Percentiles rank a stretch among this genome's conserved stretches.
phyloP scores from a whole-genome alignment of 345 rosid species.

The Geranium brycei region DNA sequence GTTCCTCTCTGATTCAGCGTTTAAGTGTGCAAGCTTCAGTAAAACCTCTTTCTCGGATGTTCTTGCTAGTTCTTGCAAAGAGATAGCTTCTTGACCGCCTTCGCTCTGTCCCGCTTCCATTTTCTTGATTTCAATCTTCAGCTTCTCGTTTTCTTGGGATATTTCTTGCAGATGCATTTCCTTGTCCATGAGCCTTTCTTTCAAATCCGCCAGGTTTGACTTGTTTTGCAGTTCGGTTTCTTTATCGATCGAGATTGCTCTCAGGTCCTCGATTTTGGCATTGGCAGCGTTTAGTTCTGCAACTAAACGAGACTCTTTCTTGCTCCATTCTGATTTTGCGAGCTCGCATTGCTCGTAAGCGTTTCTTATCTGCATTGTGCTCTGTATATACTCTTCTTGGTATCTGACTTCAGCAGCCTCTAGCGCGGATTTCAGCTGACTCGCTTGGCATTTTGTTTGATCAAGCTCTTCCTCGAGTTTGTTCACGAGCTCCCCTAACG shows the following conservation, averaged over 20 bases:
- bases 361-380: slow-evolving; percentile 72
- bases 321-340: slow-evolving; percentile 35
- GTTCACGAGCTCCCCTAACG: slow-evolving; percentile 52
- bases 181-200: slow-evolving; percentile 35
- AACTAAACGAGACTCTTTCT: slow-evolving; percentile 44
- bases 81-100: slow-evolving; percentile 28
- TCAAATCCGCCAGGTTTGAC: slow-evolving; percentile 32
- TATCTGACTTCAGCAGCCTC: slow-evolving; percentile 69
- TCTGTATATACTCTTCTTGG: slow-evolving; percentile 77
- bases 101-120: slow-evolving; percentile 36
- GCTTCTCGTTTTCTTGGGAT: slow-evolving; percentile 40
- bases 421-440: slow-evolving; percentile 51
- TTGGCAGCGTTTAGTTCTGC: slow-evolving; percentile 37
- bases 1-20: slow-evolving; percentile 64
- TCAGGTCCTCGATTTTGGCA: slow-evolving; percentile 39
- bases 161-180: slow-evolving; percentile 37
- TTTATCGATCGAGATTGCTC: slow-evolving; percentile 39
- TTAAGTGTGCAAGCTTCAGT: slow-evolving; percentile 38
- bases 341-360: slow-evolving; percentile 69
- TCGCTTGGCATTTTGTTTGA: slow-evolving; percentile 38
- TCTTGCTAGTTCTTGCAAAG: slow-evolving; percentile 29
- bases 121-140: slow-evolving; percentile 38
- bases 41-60: slow-evolving; percentile 52
- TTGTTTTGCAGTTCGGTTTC: slow-evolving; percentile 44
- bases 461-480: slow-evolving; percentile 41